These are phyloP conservation scores for Penicillium rolfsii DNA, from an alignment of 2,329 filamentous ascomycete genomes.

Conservation along the genomic window DNA sequence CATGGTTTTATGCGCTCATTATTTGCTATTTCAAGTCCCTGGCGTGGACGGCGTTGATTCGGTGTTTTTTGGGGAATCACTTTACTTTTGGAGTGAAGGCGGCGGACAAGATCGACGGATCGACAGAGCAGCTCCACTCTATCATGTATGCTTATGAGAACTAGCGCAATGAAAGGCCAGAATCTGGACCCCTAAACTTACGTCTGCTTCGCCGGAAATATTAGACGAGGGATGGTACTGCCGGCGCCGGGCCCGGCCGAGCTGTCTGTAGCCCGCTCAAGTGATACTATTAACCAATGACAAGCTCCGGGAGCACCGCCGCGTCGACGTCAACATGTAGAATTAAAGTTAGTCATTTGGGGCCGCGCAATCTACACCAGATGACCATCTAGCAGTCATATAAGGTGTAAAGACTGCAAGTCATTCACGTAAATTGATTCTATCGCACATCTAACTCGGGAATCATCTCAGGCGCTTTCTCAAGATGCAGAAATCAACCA, in stretches of 20 bases:
- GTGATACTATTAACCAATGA: background rate
- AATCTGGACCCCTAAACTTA: background rate
- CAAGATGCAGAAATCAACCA: constrained; percentile 5
- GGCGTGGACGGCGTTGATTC: background rate
- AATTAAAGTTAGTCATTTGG: background rate
- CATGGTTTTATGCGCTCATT: background rate
- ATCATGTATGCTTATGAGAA: background rate
- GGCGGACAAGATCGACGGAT: background rate
- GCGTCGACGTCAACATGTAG: constrained; percentile 5
- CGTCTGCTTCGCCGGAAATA: background rate
- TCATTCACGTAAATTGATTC: background rate
- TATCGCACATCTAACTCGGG: background rate
- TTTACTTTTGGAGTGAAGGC: background rate
- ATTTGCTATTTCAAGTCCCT: background rate
- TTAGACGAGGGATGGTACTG: background rate
- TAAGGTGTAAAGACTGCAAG: background rate
- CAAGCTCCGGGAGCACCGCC: background rate
- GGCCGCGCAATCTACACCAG: background rate
- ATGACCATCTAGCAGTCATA: background rate
- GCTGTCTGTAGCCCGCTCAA: background rate
- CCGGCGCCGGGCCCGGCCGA: background rate
- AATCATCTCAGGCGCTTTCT: background rate
- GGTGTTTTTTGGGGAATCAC: background rate
- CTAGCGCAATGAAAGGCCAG: background rate
- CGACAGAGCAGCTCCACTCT: background rate